Evolutionary conservation across 108 stramenopile genomes (phyloP).

Genomic region (Discostella pseudostelligera): DNA sequence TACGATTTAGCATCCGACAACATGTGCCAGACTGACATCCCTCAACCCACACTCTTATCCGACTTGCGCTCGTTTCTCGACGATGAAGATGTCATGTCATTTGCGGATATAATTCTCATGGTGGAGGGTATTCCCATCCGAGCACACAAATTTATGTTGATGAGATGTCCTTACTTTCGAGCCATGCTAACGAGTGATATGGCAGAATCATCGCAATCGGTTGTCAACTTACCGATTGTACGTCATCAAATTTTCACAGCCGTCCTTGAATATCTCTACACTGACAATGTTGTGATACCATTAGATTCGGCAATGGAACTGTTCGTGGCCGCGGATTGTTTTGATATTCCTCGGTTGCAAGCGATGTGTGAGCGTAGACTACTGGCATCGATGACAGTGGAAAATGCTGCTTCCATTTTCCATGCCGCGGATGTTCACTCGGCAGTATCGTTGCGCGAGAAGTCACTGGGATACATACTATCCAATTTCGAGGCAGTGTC

Average conservation of each 20-base stretch:
- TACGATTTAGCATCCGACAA: slow-evolving; percentile 47
- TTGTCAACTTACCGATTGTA: slow-evolving; percentile 67
- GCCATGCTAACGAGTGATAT: slow-evolving; percentile 89
- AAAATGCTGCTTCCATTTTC: slow-evolving; percentile 95
- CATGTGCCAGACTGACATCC: slow-evolving; percentile 54
- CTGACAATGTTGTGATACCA: slow-evolving; percentile 82
- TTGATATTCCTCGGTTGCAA: slow-evolving; percentile 94
- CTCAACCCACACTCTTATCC: slow-evolving; percentile 72
- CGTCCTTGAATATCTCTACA: slow-evolving; percentile 94
- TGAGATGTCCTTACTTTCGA: slow-evolving; percentile 91
- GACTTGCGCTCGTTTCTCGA: slow-evolving; percentile 89
- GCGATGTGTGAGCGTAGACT: slow-evolving; percentile 93
- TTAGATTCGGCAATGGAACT: slow-evolving; percentile 95
- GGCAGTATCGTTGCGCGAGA: slow-evolving; percentile 77
- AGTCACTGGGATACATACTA: slow-evolving; percentile 90
- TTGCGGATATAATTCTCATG: slow-evolving; percentile 92
- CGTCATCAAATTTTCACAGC: slow-evolving; percentile 78
- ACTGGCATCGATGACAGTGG: slow-evolving; percentile 86
- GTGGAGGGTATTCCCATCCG: slow-evolving; percentile 84
- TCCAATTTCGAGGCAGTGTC: slow-evolving; percentile 94
- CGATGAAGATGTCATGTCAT: slow-evolving; percentile 52
- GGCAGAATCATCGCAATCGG: slow-evolving; percentile 77
- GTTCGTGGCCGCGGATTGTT: slow-evolving; percentile 94
- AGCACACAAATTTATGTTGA: slow-evolving; percentile 93
- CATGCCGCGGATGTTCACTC: slow-evolving; percentile 94